These are phyloP conservation scores for Cladophialophora immunda DNA, from an alignment of 2,329 filamentous ascomycete species.

Conservation along the genomic window DNA sequence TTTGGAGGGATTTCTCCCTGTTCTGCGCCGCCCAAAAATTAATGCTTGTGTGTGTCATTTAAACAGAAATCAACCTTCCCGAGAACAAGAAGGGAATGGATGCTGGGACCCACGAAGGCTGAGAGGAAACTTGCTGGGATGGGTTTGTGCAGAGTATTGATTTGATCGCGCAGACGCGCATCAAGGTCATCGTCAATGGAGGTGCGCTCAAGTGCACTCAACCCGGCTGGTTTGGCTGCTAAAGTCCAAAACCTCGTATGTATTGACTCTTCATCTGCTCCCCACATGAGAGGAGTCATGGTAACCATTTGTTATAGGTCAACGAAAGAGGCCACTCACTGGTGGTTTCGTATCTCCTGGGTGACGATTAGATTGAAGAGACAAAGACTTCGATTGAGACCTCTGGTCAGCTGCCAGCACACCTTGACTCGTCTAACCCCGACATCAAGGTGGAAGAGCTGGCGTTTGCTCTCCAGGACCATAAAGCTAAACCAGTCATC, in stretches of 20 bases:
- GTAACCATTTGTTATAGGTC: neutral
- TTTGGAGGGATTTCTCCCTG: no score
- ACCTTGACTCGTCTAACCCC: constrained; percentile 52
- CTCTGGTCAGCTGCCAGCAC: constrained; percentile 32
- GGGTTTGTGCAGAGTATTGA: constrained; percentile 14
- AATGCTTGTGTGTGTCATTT: neutral
- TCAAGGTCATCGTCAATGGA: constrained; percentile 36
- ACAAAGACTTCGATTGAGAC: constrained; percentile 44
- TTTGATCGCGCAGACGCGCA: constrained; percentile 2
- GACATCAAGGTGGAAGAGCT: constrained; percentile 41
- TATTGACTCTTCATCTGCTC: neutral
- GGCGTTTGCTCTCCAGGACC: constrained; percentile 40
- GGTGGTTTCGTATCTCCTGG: neutral
- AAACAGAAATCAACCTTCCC: constrained; percentile 40
- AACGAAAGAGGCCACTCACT: constrained; percentile 8
- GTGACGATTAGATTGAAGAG: constrained; percentile 38
- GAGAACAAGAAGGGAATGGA: constrained; percentile 24
- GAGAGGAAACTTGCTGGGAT: constrained; percentile 32
- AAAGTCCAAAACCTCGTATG: constrained; percentile 22
- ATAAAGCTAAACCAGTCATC: constrained; percentile 48
- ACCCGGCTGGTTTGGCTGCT: constrained; percentile 12
- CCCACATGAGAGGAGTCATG: neutral
- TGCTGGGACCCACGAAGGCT: constrained; percentile 13
- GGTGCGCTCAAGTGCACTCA: constrained; percentile 33
- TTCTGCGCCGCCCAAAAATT: no score